phyloP scores from a whole-genome alignment of 257 asterid genomes.

The Lavandula angustifolia region DNA sequence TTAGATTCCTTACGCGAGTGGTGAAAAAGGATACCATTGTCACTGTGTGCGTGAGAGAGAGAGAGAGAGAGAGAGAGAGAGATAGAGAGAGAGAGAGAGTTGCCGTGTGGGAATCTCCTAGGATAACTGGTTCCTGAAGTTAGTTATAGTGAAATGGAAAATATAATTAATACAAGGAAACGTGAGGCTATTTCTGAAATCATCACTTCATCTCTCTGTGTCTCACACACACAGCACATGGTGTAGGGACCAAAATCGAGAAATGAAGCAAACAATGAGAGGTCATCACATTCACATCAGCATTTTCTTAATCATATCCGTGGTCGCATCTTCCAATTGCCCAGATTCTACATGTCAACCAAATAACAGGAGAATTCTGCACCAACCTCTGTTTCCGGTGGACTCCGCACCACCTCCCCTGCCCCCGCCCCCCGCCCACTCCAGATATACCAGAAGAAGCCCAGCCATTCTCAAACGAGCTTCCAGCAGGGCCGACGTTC shows the following conservation, averaged over 20 bases:
- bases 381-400: slow-evolving; percentile 69
- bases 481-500: slow-evolving; percentile 47
- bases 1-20: slow-evolving; percentile 4
- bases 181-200: slow-evolving; percentile 41
- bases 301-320: slow-evolving; percentile 35
- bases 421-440: slow-evolving; percentile 42
- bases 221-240: background rate
- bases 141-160: slow-evolving; percentile 6
- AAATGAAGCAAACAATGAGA: slow-evolving; percentile 51
- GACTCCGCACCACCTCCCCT: slow-evolving; percentile 49
- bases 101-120: slow-evolving; percentile 24
- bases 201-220: slow-evolving; percentile 36
- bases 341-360: slow-evolving; percentile 10
- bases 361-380: slow-evolving; percentile 61
- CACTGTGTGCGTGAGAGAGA: background rate
- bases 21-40: slow-evolving; percentile 19
- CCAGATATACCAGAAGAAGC: slow-evolving; percentile 49
- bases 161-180: slow-evolving; percentile 3
- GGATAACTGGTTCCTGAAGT: slow-evolving; percentile 11
- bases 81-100: slow-evolving; percentile 19
- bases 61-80: slow-evolving; percentile 19
- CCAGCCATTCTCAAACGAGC: slow-evolving; percentile 71
- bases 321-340: slow-evolving; percentile 31
- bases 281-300: slow-evolving; percentile 29
- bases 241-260: slow-evolving; percentile 24